Evolutionary conservation across 176 grass and related monocot genomes (phyloP).

Genomic region (Oropetium thomaeum): DNA sequence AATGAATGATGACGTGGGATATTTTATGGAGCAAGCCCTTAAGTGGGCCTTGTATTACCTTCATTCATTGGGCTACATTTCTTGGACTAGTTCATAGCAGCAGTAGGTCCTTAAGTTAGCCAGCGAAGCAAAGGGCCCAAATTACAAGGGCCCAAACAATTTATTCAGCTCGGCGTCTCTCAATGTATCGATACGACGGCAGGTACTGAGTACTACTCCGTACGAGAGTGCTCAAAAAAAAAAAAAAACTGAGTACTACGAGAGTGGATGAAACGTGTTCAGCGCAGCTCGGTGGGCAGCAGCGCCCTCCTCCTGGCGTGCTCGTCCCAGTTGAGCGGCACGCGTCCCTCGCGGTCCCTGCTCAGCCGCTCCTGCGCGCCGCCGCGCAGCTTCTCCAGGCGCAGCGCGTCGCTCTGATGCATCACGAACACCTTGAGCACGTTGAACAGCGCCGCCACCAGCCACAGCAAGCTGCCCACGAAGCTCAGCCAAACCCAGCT

Average conservation of each 20-base stretch:
- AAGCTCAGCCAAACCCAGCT: conserved; percentile 59
- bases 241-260: too few species aligned
- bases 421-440: conserved; percentile 61
- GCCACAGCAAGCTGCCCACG: conserved; percentile 59
- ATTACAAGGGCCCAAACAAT: not conserved
- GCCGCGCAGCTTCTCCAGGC: conserved; percentile 82
- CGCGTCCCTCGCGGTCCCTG: conserved; percentile 50
- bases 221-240: too few species aligned
- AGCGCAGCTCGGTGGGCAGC: conserved; percentile 19
- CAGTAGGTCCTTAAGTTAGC: too few species aligned
- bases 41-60: too few species aligned
- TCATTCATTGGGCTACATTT: too few species aligned
- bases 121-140: too few species aligned
- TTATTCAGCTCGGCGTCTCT: not conserved
- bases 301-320: conserved; percentile 2
- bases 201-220: too few species aligned
- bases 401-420: conserved; percentile 58
- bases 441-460: conserved; percentile 56
- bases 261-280: not conserved
- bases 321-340: conserved; percentile 39
- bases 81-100: too few species aligned
- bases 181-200: not conserved
- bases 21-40: not conserved
- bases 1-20: not conserved
- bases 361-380: conserved; percentile 77